Evolutionary conservation across 345 rosid genomes (phyloP), one percentile per base, ranked within the genome.

Genomic region (Euphorbia pulcherrima): DNA sequence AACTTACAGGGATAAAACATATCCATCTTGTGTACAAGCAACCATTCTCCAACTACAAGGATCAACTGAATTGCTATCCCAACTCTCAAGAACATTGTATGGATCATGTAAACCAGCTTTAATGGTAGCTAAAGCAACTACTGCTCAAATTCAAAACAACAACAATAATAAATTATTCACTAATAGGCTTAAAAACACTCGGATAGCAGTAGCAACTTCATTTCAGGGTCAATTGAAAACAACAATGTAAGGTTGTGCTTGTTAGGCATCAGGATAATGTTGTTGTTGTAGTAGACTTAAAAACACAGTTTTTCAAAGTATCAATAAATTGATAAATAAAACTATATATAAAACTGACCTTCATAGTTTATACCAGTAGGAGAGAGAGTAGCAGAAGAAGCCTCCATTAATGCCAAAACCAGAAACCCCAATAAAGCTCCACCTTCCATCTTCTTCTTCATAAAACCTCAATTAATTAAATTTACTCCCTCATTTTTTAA

Each of bases 11-110:
- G 81, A 73, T 73, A 92, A 87, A 78, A 95, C 99, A 84, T 77
- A 88, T 67, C 94, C 97, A 64, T 92, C 96, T 30, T 60, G 0
- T 3, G 94, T 75, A 80, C 99, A 95, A 71, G 96, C 84, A 67
- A 95, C 84, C 99, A 95, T 95, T 79, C 94, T 88, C 99, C 98
- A 95, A 80, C 98, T 90, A 84, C 99, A 95, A 63, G 99, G 99
- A 87, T 92, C 99, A 27, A 95, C 99, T 69, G 98, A 92, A 78
- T 82, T 92, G 58, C 81, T 83, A 82, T 95, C 99, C 99, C 99
- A 95, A 69, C 86, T 87, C 62, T 88, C 99, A 80, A 95, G 80
- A 72, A 92, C 96, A 78, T 84, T 92, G 79, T 92, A 85, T 0
- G 98, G 98, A 71, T 95, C 99, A 56, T 75, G 92, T 59, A 95